Evolutionary conservation across 2,329 filamentous ascomycete genomes (phyloP).

Genomic region (Nemania bipapillata): DNA sequence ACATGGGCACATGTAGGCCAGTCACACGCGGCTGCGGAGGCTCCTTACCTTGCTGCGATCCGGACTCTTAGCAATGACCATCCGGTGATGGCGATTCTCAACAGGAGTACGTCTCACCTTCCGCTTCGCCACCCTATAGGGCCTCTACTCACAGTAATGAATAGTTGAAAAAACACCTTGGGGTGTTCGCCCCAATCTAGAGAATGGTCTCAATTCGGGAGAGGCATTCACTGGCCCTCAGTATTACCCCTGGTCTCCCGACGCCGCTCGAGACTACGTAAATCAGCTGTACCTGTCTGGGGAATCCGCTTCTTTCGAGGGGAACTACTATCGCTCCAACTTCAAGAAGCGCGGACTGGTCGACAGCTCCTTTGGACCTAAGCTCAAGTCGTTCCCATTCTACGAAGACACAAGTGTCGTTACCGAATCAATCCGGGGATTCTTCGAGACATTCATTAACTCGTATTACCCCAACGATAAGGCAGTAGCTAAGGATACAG

Average conservation of each 20-base stretch:
- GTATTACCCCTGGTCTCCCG: slow-evolving; percentile 49
- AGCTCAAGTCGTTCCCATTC: slow-evolving; percentile 58
- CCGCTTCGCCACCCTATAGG: not conserved
- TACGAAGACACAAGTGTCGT: slow-evolving; percentile 57
- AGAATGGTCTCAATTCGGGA: slow-evolving; percentile 17
- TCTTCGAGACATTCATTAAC: slow-evolving; percentile 56
- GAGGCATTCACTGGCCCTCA: slow-evolving; percentile 41
- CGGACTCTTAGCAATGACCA: slow-evolving; percentile 58
- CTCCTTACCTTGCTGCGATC: slow-evolving; percentile 57
- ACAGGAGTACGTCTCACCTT: slow-evolving; percentile 47
- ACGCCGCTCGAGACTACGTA: slow-evolving; percentile 46
- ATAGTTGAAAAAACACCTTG: slow-evolving; percentile 50
- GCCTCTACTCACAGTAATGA: slow-evolving; percentile 20
- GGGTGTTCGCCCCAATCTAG: slow-evolving; percentile 47
- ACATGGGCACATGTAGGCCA: slow-evolving; percentile 58
- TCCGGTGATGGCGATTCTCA: slow-evolving; percentile 56
- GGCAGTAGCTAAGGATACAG: slow-evolving; percentile 52
- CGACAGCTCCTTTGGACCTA: slow-evolving; percentile 51
- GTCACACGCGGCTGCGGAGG: slow-evolving; percentile 58
- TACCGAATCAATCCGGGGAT: slow-evolving; percentile 51
- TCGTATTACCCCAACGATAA: slow-evolving; percentile 56
- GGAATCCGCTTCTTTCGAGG: slow-evolving; percentile 20
- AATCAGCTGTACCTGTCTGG: slow-evolving; percentile 28
- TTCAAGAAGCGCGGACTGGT: slow-evolving; percentile 54
- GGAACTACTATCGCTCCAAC: slow-evolving; percentile 25